Conservation (phyloP, 1,284 basidiomycete genomes). For the Melampsora occidentalis region DNA sequence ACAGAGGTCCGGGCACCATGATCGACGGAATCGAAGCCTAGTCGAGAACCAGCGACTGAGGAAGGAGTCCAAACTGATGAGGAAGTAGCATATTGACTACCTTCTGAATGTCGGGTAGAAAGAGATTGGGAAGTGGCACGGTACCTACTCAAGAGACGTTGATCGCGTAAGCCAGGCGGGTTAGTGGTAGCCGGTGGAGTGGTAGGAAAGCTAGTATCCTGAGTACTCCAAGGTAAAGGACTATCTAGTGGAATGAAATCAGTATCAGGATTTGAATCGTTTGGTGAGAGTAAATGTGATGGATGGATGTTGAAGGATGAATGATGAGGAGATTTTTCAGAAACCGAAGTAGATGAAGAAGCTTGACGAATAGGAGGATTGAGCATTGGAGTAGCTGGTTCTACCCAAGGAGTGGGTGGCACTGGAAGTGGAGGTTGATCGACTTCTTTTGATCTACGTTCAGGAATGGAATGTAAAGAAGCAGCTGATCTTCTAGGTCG, state of each 20-base stretch:
- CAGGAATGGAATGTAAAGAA: slow-evolving; percentile 37
- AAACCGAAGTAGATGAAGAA: background rate
- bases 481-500: slow-evolving; percentile 32
- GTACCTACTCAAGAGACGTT: slow-evolving; percentile 18
- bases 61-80: slow-evolving; percentile 41
- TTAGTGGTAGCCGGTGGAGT: background rate
- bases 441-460: slow-evolving; percentile 27
- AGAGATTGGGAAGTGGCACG: slow-evolving; percentile 26
- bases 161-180: slow-evolving; percentile 24
- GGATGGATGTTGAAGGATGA: slow-evolving; percentile 7
- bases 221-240: slow-evolving; percentile 11
- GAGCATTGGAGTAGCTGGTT: slow-evolving; percentile 16
- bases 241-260: slow-evolving; percentile 14
- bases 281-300: background rate
- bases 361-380: slow-evolving; percentile 10
- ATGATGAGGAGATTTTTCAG: background rate
- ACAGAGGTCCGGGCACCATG: slow-evolving; percentile 24
- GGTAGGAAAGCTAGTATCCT: background rate
- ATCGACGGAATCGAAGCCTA: slow-evolving; percentile 11
- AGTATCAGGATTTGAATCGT: background rate
- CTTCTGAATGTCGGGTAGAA: slow-evolving; percentile 36
- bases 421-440: slow-evolving; percentile 38
- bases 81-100: slow-evolving; percentile 38
- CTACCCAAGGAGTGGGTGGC: slow-evolving; percentile 36
- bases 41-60: slow-evolving; percentile 27